Base-by-base conservation (phyloP, 768 basidiomycete species). In the Lactarius vividus region DNA sequence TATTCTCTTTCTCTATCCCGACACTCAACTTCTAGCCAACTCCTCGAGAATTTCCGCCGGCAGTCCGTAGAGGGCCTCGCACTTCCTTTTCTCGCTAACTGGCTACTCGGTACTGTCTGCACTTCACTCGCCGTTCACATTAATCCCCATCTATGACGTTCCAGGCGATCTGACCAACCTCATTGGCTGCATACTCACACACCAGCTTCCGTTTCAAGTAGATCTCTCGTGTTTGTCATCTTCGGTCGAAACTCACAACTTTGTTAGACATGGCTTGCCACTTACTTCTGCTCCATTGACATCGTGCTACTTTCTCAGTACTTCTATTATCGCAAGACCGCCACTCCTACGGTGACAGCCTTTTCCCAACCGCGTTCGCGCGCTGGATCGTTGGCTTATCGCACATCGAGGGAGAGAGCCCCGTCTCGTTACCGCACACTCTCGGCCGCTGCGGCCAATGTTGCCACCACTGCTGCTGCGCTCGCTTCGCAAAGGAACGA, bases 151-250 rank as follows among this genome's bases (percentile, higher is more conserved):
- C 31, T 44, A 23, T 28, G 0, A 13, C 31, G 18, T 29, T 46
- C 40, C 74, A 91, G 96, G 96, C 57, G 97, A 99, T 77, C 79
- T 91, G 28, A 94, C 95, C 23, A 98, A 98, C 76, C 83, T 98
- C 35, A 75, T 98, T 65, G 96, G 94, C 11, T 95, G 94, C 74
- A 78, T 98, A 65, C 80, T 99, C 62, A 98, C 97, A 3, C 84
- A 89, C 71, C 97, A 98, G 74, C 82, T 97, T 18, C 94, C 94
- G 26, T 98, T 99, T 76, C 96, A 98, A 78, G 94, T 93, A 75
- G 71, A 0, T 15, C 42, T 64, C 56, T 40, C 18, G 26, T 23
- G 44, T 59, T 29, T 28, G 71, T 70, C 39, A 61, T 61, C 72
- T 62, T 62, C 52, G 54, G 58, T 57, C 40, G 39, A 66, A 57